A percentile compares a stretch with the other conserved stretches of the same genome.
Conservation (phyloP, 1,284 basidiomycete species). For the Trametes versicolor region DNA sequence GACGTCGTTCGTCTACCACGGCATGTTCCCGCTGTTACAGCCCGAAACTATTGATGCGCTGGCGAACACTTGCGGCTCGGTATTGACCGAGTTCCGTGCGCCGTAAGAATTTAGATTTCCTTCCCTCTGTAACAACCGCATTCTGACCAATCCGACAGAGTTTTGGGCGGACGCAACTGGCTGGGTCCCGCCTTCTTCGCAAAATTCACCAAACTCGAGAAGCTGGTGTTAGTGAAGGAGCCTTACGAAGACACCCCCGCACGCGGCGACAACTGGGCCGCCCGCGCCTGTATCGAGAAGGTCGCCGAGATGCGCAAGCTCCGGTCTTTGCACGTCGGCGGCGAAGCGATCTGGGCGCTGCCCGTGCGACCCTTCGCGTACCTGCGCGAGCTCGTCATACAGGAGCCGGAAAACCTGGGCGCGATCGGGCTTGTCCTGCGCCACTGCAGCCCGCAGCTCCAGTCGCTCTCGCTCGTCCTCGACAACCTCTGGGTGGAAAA, state of each 20-base stretch:
- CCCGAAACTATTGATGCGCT: slow-evolving; percentile 19
- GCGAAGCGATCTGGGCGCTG: slow-evolving; percentile 6
- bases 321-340: slow-evolving; percentile 2
- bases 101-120: slow-evolving; percentile 26
- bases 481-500: neutral
- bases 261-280: neutral
- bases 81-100: slow-evolving; percentile 16
- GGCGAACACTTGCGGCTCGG: slow-evolving; percentile 6
- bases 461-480: slow-evolving; percentile 17
- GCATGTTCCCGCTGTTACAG: slow-evolving; percentile 10
- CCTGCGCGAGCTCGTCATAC: slow-evolving; percentile 18
- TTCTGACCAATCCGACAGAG: neutral
- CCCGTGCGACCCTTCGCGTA: slow-evolving; percentile 11
- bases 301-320: neutral
- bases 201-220: slow-evolving; percentile 1
- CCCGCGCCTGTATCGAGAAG: neutral
- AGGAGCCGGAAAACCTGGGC: neutral
- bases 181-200: neutral
- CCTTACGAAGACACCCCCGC: neutral
- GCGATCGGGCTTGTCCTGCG: slow-evolving; percentile 13
- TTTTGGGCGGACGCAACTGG: neutral
- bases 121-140: neutral
- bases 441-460: slow-evolving; percentile 14
- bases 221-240: neutral
- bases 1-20: slow-evolving; percentile 24